Conservation (phyloP, 139 green algal genomes). For the Micractinium conductrix region DNA sequence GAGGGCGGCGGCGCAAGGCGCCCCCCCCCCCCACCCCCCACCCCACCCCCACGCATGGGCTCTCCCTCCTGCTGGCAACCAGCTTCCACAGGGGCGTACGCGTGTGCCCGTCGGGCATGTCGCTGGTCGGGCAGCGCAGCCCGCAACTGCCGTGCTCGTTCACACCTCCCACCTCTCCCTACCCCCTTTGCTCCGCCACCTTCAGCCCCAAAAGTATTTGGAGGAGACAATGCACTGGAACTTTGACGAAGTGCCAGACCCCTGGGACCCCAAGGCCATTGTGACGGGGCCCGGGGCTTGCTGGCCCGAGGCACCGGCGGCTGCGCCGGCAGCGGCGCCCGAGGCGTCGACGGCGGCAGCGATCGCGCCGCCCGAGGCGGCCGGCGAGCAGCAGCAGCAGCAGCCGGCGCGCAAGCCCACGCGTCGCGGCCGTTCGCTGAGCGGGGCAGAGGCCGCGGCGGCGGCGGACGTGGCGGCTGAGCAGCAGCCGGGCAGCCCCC, state of each 20-base stretch:
- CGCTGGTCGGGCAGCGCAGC: background rate
- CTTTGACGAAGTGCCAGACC: background rate
- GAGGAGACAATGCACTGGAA: slow-evolving; percentile 5
- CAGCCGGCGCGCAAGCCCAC: background rate
- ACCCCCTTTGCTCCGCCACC: background rate
- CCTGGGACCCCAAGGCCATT: background rate
- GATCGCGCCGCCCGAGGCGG: too few relatives aligned
- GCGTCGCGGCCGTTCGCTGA: too few relatives aligned
- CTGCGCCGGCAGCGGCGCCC: background rate
- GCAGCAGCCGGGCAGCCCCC: background rate
- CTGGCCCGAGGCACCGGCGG: background rate
- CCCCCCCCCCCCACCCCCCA: too few relatives aligned
- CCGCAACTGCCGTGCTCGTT: background rate
- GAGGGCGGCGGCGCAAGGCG: too few relatives aligned
- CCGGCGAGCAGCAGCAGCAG: background rate
- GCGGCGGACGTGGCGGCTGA: background rate
- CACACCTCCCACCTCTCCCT: background rate
- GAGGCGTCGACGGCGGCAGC: background rate
- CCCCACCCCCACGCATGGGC: too few relatives aligned
- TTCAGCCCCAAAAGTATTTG: background rate
- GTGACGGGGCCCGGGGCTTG: background rate
- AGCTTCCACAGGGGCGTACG: too few relatives aligned
- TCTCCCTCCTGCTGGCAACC: background rate
- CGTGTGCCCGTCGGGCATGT: background rate
- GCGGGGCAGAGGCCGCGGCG: too few relatives aligned